A percentile compares a stretch with the other conserved stretches of the same genome.
phyloP scores from a whole-genome alignment of 2,329 filamentous ascomycete genomes.

The Diplodia mutila region DNA sequence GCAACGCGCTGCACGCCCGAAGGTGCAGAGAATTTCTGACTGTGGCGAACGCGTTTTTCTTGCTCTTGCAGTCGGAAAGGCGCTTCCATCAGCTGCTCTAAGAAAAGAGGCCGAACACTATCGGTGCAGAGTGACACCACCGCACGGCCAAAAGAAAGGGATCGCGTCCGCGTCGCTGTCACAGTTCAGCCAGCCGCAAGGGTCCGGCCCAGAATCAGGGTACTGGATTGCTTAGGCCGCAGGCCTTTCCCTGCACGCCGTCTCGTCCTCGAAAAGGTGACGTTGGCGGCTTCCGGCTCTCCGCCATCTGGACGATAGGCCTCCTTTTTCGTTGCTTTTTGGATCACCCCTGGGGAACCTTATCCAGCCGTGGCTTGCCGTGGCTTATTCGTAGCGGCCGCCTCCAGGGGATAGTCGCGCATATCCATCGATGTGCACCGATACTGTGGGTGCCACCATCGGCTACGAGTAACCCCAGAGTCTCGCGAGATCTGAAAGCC shows the following conservation, averaged over 20 bases:
- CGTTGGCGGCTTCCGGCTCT: constrained; percentile 16
- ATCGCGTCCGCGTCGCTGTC: background rate
- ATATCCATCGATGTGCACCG: background rate
- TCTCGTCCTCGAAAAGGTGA: background rate
- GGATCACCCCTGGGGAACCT: background rate
- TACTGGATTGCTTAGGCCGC: constrained; percentile 1
- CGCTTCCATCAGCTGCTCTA: background rate
- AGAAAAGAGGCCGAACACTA: background rate
- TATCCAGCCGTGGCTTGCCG: constrained; percentile 4
- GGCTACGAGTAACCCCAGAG: constrained; percentile 7
- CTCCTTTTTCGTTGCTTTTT: constrained; percentile 1
- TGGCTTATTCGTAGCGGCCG: constrained; percentile 4
- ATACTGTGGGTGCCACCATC: background rate
- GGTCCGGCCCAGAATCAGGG: constrained; percentile 20
- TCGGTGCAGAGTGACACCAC: constrained; percentile 1
- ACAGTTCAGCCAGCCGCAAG: constrained; percentile 14
- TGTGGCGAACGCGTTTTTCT: background rate
- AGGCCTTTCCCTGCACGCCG: constrained; percentile 7
- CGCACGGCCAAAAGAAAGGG: background rate
- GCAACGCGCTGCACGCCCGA: background rate
- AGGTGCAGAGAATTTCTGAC: background rate
- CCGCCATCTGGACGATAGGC: constrained; percentile 9
- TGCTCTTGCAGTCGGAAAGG: background rate
- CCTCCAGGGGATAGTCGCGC: background rate
- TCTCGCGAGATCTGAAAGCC: constrained; percentile 1